Conservation (phyloP, 306 rosid species). For the Rubus parviflorus region DNA sequence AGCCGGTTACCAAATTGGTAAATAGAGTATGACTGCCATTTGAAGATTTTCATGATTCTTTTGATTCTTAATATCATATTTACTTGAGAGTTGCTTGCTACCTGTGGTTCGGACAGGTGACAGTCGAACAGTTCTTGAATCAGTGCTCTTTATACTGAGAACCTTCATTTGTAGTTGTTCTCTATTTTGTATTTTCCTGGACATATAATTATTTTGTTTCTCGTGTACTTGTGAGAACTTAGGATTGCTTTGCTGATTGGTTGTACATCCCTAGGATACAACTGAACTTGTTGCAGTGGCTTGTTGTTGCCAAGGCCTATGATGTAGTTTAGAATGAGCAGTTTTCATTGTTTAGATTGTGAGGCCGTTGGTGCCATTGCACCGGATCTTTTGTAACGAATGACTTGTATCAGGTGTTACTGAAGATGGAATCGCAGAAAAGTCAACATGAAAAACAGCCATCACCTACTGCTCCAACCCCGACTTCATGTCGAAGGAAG, state of each 20-base stretch:
- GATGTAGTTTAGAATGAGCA: not conserved
- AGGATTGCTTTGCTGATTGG: not conserved
- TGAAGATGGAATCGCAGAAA: slow-evolving; percentile 55
- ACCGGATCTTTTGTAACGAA: not conserved
- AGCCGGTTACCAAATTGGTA: not conserved
- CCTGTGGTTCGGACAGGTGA: not conserved
- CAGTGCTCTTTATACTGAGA: not conserved
- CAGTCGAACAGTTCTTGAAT: not conserved
- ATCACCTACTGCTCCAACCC: slow-evolving; percentile 33
- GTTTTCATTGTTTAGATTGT: not conserved
- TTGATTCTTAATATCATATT: not conserved
- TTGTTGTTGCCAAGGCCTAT: not conserved
- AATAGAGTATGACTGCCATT: not conserved
- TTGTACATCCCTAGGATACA: not conserved
- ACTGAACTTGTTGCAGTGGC: not conserved
- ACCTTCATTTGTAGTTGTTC: not conserved
- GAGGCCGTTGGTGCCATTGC: not conserved
- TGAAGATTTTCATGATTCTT: not conserved
- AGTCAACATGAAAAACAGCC: slow-evolving; percentile 45
- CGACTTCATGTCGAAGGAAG: slow-evolving; percentile 76
- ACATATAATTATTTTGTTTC: not conserved
- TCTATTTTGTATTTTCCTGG: not conserved
- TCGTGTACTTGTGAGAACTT: not conserved
- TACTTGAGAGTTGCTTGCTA: not conserved
- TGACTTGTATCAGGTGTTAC: slow-evolving; percentile 9